phyloP scores from a whole-genome alignment of 2,329 filamentous ascomycete genomes.

The Colletotrichum sojae region DNA sequence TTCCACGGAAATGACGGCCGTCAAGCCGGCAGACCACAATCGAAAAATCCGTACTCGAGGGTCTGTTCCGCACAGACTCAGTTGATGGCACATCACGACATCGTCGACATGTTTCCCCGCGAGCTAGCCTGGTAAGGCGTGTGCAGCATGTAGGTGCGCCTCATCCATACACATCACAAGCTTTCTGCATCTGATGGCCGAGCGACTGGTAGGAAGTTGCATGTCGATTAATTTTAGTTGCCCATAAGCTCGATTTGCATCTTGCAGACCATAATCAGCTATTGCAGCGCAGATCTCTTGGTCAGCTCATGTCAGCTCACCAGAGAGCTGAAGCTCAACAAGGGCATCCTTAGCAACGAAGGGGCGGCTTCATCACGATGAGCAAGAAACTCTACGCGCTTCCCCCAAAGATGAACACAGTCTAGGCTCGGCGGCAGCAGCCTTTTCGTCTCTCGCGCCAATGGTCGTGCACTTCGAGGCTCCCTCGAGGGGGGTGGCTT shows the following conservation, averaged over 20 bases:
- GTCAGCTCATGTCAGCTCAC: slow-evolving; percentile 7
- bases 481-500: not conserved
- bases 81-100: not conserved
- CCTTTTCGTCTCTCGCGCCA: slow-evolving; percentile 6
- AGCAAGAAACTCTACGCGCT: not conserved
- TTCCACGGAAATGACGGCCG: slow-evolving; percentile 12
- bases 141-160: not conserved
- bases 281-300: slow-evolving; percentile 4
- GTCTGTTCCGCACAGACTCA: not conserved
- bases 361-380: not conserved
- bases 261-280: slow-evolving; percentile 1
- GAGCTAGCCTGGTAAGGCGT: not conserved
- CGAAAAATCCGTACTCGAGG: not conserved
- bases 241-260: slow-evolving; percentile 2
- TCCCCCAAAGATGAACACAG: not conserved
- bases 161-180: not conserved
- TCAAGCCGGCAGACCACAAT: not conserved
- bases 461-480: slow-evolving; percentile 8
- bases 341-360: slow-evolving; percentile 1
- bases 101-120: not conserved
- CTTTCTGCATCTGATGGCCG: slow-evolving; percentile 19
- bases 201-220: not conserved
- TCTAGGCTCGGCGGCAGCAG: not conserved
- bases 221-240: not conserved
- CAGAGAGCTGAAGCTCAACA: not conserved